Evolutionary conservation across 805 yeast species (phyloP), one percentile per base, ranked within the genome.

Genomic region (Zygosaccharomyces bailii): DNA sequence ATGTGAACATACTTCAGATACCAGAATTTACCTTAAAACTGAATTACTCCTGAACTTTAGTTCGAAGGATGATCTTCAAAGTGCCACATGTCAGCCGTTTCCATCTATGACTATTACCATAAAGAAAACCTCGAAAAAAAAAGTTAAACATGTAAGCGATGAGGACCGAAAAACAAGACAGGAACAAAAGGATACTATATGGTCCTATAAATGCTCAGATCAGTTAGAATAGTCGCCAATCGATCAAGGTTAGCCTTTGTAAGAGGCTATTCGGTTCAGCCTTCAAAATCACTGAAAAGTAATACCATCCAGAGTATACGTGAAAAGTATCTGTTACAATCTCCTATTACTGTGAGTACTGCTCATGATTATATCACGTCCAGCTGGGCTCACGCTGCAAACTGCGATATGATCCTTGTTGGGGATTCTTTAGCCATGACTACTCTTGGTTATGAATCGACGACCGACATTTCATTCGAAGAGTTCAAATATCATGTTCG

Each of bases 401-500:
- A 76, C 0, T 72, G 80, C 2, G 97, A 91, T 54, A 73, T 82
- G 46, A 71, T 82, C 5, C 72, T 91, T 2, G 82, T 91, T 3
- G 99, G 99, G 2, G 99, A 91, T 63, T 90, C 97, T 0, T 67
- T 93, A 19, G 88, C 96, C 0, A 91, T 89, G 96, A 90, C 86
- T 1, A 75, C 95, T 0, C 72, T 87, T 50, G 99, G 99, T 0
- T 82, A 84, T 58, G 72, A 72, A 2, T 80, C 84, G 33, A 84
- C 98, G 0, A 80, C 83, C 48, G 85, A 85, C 55, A 66, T 93
- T 20, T 74, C 82, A 2, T 76, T 88, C 41, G 90, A 87, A 8
- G 91, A 93, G 61, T 86, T 88, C 68, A 62, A 84, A 23, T 84
- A 80, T 59, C 87, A 86, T 54, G 81, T 84, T 31, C 72, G 75